Base-by-base conservation (phyloP, 805 yeast genomes). In the Yarrowia alimentaria region DNA sequence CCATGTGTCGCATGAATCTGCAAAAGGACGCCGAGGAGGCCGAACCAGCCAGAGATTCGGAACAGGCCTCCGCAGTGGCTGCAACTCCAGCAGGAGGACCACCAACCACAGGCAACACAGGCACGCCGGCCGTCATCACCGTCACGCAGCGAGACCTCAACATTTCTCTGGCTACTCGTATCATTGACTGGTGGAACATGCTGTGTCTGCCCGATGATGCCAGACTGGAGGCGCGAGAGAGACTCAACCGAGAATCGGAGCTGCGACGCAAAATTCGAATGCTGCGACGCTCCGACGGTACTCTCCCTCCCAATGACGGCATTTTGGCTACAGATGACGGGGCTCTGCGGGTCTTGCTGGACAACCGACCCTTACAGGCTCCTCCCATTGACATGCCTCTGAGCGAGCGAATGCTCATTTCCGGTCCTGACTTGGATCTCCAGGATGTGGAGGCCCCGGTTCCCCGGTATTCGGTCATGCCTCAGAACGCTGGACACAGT, bases 141-240 rank as follows among this genome's bases (percentile, higher is more conserved):
- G 50, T 43, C 13, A 43, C 50, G 3, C 37, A 30, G 9, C 26
- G 50, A 0, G 50, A 30, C 30, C 37, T 43, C 22, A 30, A 43
- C 22, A 30, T 43, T 14, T 43, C 50, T 3, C 29, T 43, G 37
- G 37, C 37, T 3, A 43, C 50, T 0, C 16, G 50, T 7, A 22
- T 31, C 17, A 21, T 43, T 37, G 50, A 43, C 37, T 43, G 50
- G 50, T 43, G 50, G 50, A 43, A 29, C 50, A 43, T 43, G 50
- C 22, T 31, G 21, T 43, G 50, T 16, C 24, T 43, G 4, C 50
- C 50, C 2, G 37, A 30, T 21, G 50, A 43, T 16, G 50, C 50
- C 1, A 20, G 50, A 10, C 29, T 17, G 9, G 50, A 43, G 17
- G 50, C 50, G 3, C 13, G 50, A 21, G 50, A 30, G 9, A 37